Evolutionary conservation across 495 filamentous ascomycete species (phyloP).

Genomic region (Podospora didyma): DNA sequence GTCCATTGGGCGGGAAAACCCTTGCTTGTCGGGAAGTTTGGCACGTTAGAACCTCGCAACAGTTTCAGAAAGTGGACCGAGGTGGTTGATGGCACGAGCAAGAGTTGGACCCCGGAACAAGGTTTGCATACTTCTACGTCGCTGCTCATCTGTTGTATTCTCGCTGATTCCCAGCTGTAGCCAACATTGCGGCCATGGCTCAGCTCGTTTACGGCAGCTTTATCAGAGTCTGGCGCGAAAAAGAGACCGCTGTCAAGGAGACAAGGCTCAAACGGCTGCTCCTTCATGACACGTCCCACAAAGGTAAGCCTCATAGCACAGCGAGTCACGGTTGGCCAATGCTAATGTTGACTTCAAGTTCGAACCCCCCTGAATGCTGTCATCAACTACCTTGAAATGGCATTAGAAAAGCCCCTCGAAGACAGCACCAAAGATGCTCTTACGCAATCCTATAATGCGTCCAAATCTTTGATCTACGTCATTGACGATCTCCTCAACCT

Average conservation of each 20-base stretch:
- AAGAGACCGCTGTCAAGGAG: slow-evolving; percentile 51
- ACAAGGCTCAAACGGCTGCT: slow-evolving; percentile 68
- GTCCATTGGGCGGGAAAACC: slow-evolving; percentile 86
- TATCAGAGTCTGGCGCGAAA: slow-evolving; percentile 80
- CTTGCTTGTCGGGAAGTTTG: slow-evolving; percentile 57
- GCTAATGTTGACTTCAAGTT: slow-evolving; percentile 42
- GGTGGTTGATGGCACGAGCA: slow-evolving; percentile 59
- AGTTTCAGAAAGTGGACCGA: slow-evolving; percentile 69
- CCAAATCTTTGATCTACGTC: slow-evolving; percentile 84
- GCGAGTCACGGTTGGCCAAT: background rate
- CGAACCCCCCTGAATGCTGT: slow-evolving; percentile 83
- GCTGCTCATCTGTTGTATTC: no score
- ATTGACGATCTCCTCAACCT: slow-evolving; percentile 85
- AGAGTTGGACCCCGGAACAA: slow-evolving; percentile 60
- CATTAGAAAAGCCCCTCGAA: slow-evolving; percentile 70
- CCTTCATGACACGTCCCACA: slow-evolving; percentile 76
- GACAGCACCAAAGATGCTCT: slow-evolving; percentile 71
- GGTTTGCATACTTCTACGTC: slow-evolving; percentile 1
- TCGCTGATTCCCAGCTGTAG: background rate
- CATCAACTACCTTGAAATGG: slow-evolving; percentile 86
- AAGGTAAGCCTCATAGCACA: slow-evolving; percentile 12
- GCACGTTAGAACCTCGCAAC: slow-evolving; percentile 62
- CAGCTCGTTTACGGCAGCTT: slow-evolving; percentile 73
- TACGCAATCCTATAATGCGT: slow-evolving; percentile 77
- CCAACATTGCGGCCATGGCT: slow-evolving; percentile 74